Evolutionary conservation across 345 rosid species (phyloP), one percentile per base, ranked within the genome.

Genomic region (Mangifera indica): DNA sequence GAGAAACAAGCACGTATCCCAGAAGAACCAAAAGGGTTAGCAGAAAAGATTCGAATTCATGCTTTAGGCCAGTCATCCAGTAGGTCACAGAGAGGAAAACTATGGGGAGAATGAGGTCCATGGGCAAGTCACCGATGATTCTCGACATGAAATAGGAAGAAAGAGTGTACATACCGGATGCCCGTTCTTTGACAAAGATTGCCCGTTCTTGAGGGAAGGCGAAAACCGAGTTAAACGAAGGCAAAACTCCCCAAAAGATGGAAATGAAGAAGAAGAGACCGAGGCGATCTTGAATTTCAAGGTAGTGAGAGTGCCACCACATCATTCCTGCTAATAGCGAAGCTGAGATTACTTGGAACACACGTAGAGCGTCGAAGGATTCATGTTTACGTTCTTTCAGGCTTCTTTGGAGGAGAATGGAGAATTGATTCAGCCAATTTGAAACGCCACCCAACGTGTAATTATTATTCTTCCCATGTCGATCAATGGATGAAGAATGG

Each of bases 231-330:
- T 87, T 94, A 66, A 89, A 92, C 15, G 98, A 88, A 0, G 98
- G 98, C 77, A 91, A 81, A 21, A 94, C 98, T 0, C 98, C 98
- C 97, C 98, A 94, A 60, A 94, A 94, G 75, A 94, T 89, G 17
- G 95, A 81, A 26, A 89, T 82, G 84, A 86, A 94, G 82, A 87
- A 94, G 48, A 94, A 91, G 74, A 93, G 87, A 15, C 98, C 98
- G 4, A 91, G 74, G 32, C 97, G 93, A 53, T 95, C 99, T 72
- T 89, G 96, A 60, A 95, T 73, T 26, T 89, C 90, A 0, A 54
- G 74, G 54, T 70, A 82, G 81, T 90, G 92, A 0, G 97, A 94
- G 66, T 85, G 98, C 98, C 98, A 94, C 97, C 97, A 94, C 96
- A 94, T 92, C 17, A 87, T 66, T 24, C 95, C 91, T 1, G 83